Evolutionary conservation across 2,329 filamentous ascomycete species (phyloP), one percentile per base, ranked within the genome.

Genomic region (Penicillium sp.): DNA sequence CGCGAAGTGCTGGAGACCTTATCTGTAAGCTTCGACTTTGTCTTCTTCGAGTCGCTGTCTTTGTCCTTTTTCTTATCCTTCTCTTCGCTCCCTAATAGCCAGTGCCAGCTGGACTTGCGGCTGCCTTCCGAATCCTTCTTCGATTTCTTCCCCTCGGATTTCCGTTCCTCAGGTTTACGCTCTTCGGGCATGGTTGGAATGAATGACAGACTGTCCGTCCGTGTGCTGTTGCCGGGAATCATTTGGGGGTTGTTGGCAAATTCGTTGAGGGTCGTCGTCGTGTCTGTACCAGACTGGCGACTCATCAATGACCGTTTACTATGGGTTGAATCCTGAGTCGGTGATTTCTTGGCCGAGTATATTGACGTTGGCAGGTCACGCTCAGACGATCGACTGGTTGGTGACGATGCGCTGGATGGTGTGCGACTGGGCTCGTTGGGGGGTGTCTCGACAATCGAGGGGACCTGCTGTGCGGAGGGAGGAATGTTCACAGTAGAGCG

Each of bases 131-230:
- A 81, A 4, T 89, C 84, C 58, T 86, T 88, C 60, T 84, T 72
- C 13, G 66, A 63, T 41, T 67, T 71, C 50, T 83, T 87, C 61
- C 81, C 83, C n/a, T 90, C 86, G 0, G 71, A 57, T 55, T 85
- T 87, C 63, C 81, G 85, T 38, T 93, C 86, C 42, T 90, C 86
- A 1, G 72, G 56, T 54, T 84, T 86, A 65, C 80, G 85, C 41
- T 90, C 86, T 42, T 89, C 85, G 2, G 71, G 71, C 30, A 86
- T 71, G 0, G 84, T 91, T 0, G 89, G 87, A 36, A 93, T 89
- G 51, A 89, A 84, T 0, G 87, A 88, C 10, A 94, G 71, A 33
- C 76, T 81, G 63, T 93, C 88, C 1, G 87, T 91, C 31, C 86
- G 79, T 6, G 78, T 83, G 41, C 74, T 79, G 39, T 81, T 82